These are phyloP conservation scores for Penstemon davidsonii DNA, from an alignment of 257 asterid species.

Conservation along the genomic window DNA sequence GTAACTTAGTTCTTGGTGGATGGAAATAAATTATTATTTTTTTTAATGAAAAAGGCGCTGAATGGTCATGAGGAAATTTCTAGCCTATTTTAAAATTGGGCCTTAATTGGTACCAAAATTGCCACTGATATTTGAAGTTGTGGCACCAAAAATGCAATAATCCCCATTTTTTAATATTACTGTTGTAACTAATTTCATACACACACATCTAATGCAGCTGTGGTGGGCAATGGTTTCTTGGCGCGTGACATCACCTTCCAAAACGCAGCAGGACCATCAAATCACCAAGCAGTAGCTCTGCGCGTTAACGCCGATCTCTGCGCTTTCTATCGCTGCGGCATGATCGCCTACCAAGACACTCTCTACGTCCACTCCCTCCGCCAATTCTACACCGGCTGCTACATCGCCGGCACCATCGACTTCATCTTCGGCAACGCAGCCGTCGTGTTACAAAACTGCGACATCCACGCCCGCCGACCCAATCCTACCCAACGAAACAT, in stretches of 20 bases:
- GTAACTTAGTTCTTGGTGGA: too few relatives aligned
- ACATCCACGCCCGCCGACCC: constrained; percentile 62
- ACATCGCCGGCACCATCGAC: constrained; percentile 57
- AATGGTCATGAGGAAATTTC: too few relatives aligned
- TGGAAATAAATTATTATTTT: too few relatives aligned
- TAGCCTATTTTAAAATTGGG: too few relatives aligned
- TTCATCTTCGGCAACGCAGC: constrained; percentile 65
- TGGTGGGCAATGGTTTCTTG: constrained; percentile 45
- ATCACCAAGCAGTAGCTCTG: constrained; percentile 60
- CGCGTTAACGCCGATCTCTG: constrained; percentile 56
- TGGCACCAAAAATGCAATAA: too few relatives aligned
- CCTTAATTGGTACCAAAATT: too few relatives aligned
- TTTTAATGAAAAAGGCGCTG: too few relatives aligned
- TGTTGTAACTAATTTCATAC: too few relatives aligned
- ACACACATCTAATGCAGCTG: constrained; percentile 35
- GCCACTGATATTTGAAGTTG: too few relatives aligned
- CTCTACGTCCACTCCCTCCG: constrained; percentile 66
- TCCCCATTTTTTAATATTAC: too few relatives aligned
- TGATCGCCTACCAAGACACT: constrained; percentile 61
- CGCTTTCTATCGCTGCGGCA: constrained; percentile 57
- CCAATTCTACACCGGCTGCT: constrained; percentile 53
- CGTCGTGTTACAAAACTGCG: constrained; percentile 50
- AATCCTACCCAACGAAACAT: constrained; percentile 51
- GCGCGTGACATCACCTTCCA: constrained; percentile 64
- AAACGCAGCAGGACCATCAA: constrained; percentile 58